Evolutionary conservation across 1,284 basidiomycete genomes (phyloP), one percentile per base, ranked within the genome.

Genomic region (Ceratobasidium sp.): DNA sequence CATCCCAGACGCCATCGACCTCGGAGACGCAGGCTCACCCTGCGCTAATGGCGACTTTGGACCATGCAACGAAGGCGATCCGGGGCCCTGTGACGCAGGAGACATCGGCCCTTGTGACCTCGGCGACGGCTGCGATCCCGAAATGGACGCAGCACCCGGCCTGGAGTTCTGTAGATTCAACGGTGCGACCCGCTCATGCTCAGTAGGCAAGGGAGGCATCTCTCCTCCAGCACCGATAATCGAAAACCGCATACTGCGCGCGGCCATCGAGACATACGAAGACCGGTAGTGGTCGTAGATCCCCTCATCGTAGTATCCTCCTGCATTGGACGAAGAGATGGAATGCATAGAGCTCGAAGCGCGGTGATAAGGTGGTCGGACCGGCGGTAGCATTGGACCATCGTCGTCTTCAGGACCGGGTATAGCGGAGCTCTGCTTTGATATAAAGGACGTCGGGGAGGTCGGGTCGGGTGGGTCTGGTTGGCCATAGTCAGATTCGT

Each of bases 201-300:
- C 46, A 26, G 59, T 26, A 40, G 73, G 73, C 38, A 76, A 42
- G 7, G 73, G 73, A 23, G 73, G 73, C 46, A 76, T 54, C 38
- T 76, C 73, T 33, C 64, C 61, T 26, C 46, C 62, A 26, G 26
- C 48, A 1, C 62, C 62, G n/a, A 76, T 56, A 7, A 65, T n/a
- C 10, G 73, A 76, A 62, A 76, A 66, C 10, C 73, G 48, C 38
- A 76, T 44, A 26, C 62, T 66, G 52, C 77, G 62, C 1, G 81
- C 80, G 17, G 76, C 83, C 78, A 90, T 85, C 0, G 91, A 92
- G 77, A 87, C 87, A 7, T 91, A 85, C 7, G 91, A 92, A 81
- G 93, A 93, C 2, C 91, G 88, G 81, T 93, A 93, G 79, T 91
- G 88, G 82, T 93, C 92, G 80, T 93, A 93, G 69, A 93, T 92